Base-by-base conservation (phyloP, 352 stramenopile genomes). In the Globisporangium uncinulatum region DNA sequence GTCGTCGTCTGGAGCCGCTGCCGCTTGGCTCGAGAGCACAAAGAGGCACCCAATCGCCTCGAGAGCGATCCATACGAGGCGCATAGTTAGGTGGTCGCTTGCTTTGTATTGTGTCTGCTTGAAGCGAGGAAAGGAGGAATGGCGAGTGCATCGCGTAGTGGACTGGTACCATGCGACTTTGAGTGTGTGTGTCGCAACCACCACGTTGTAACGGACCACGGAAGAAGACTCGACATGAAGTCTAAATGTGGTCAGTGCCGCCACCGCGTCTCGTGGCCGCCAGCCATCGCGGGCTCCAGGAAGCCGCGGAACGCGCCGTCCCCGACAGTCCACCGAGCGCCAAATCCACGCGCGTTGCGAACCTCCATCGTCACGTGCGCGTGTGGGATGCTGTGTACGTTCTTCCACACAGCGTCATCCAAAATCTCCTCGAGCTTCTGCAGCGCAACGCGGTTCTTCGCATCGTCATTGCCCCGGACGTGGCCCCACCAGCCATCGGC, bases 331-430 rank as follows among this genome's bases (percentile, higher is more conserved):
- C 85, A 95, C 57, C 85, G 75, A 11, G 78, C 80, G 10, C 83
- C 83, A 42, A 90, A 95, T 31, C 85, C 85, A 7, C 78, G 63
- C 2, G 69, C 65, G 52, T 86, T 79, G 58, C 83, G 78, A 7
- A 92, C 59, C 63, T 95, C 85, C 57, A 92, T 79, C 43, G 79
- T 88, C 56, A 73, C 72, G 42, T 89, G 67, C 13, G 64, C 67
- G 47, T 92, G 73, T 37, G 85, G 83, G 0, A 95, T 73, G 41
- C 73, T 79, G 61, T 95, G 85, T 6, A 91, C 66, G 62, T 95
- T 93, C 51, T 91, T 91, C 85, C 81, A 95, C 20, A 80, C 79
- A 0, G 64, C 70, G 19, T 47, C 51, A n/a, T 76, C 74, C 45
- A 95, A 45, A 7, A 95, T 62, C 24, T 79, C 52, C 2, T 63